phyloP scores from a whole-genome alignment of 2,329 filamentous ascomycete genomes.

The Ophiostoma perfectum region DNA sequence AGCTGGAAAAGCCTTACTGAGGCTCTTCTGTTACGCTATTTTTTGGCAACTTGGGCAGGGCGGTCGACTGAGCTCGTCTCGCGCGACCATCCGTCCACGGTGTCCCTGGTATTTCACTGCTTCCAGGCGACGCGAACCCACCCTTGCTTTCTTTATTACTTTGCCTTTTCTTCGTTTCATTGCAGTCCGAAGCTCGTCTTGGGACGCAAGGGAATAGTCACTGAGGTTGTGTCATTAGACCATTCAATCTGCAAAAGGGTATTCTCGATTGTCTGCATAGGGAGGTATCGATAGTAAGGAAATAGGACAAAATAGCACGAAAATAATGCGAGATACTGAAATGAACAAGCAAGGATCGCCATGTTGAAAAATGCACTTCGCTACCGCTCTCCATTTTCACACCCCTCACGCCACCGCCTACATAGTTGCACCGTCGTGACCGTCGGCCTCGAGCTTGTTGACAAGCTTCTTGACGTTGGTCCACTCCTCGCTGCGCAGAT shows the following conservation, averaged over 20 bases:
- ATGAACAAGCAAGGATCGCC: background rate
- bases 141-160: background rate
- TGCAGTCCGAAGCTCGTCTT: background rate
- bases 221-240: no score
- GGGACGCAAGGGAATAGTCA: background rate
- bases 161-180: background rate
- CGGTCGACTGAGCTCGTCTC: conserved; percentile 42
- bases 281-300: conserved; percentile 8
- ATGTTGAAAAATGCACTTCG: conserved; percentile 6
- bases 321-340: background rate
- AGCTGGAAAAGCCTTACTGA: background rate
- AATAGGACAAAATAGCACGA: background rate
- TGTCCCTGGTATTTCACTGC: conserved; percentile 72
- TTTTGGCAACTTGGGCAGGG: background rate
- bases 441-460: conserved; percentile 62
- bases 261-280: conserved; percentile 17
- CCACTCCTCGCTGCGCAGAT: conserved; percentile 84
- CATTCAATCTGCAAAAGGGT: conserved; percentile 13
- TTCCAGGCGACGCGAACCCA: conserved; percentile 60
- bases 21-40: background rate
- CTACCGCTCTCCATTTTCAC: background rate
- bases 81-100: conserved; percentile 56
- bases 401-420: background rate
- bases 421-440: conserved; percentile 39
- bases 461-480: conserved; percentile 85